Percentiles rank a stretch among this genome's conserved stretches.
Conservation (phyloP, 2,329 filamentous ascomycete genomes). For the Macrophomina pseudophaseolina region DNA sequence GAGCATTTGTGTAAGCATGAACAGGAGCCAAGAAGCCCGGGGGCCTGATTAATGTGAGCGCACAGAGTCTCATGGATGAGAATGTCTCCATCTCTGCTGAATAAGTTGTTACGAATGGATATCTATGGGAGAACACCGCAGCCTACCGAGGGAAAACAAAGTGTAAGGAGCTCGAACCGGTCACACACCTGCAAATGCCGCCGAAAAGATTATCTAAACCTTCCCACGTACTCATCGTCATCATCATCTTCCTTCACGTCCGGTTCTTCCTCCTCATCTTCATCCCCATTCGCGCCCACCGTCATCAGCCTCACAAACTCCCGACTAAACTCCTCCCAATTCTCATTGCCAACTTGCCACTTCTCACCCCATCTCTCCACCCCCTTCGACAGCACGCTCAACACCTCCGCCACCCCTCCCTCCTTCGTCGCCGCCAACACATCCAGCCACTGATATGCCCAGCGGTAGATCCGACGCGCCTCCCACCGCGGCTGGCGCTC, state of each 20-base stretch:
- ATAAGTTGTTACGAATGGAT: too few relatives aligned
- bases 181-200: neutral
- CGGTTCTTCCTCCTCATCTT: neutral
- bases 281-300: too few relatives aligned
- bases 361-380: neutral
- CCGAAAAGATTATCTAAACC: neutral
- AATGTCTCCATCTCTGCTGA: too few relatives aligned
- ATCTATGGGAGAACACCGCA: too few relatives aligned
- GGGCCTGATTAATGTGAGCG: too few relatives aligned
- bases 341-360: neutral
- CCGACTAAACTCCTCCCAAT: neutral
- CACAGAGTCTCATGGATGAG: too few relatives aligned
- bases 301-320: neutral
- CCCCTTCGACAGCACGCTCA: conserved; percentile 31
- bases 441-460: conserved; percentile 45
- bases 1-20: too few relatives aligned
- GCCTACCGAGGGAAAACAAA: neutral
- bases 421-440: conserved; percentile 37
- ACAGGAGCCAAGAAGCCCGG: too few relatives aligned
- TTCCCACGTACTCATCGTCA: neutral
- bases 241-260: neutral
- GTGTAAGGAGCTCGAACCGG: neutral
- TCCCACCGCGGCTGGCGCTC: neutral
- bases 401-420: conserved; percentile 35
- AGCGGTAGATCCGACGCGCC: conserved; percentile 41